Evolutionary conservation across 495 filamentous ascomycete genomes (phyloP).

Genomic region (Niebla homalea): DNA sequence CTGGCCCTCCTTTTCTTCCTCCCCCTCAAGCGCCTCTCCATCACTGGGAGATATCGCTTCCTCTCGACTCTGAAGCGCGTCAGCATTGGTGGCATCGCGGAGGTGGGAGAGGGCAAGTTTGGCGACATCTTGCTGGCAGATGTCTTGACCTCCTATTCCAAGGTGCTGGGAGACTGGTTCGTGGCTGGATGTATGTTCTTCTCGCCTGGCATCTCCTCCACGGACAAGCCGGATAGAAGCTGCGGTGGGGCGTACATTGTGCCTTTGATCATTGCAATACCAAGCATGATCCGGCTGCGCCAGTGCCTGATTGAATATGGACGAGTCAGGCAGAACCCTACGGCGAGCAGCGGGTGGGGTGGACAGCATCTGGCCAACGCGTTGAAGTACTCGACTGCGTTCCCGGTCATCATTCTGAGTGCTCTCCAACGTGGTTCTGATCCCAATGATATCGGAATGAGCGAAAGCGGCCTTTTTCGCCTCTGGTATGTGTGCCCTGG

Average conservation of each 20-base stretch:
- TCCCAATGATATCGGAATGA: conserved; percentile 38
- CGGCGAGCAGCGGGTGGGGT: conserved; percentile 41
- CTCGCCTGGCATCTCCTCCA: conserved; percentile 49
- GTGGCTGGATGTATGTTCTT: conserved; percentile 86
- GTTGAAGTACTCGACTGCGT: conserved; percentile 78
- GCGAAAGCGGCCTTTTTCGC: conserved; percentile 42
- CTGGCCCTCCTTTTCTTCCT: conserved; percentile 56
- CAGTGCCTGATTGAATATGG: conserved; percentile 85
- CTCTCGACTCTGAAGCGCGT: conserved; percentile 59
- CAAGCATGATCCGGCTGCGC: conserved; percentile 71
- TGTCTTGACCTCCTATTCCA: conserved; percentile 86
- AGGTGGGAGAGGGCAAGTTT: conserved; percentile 73
- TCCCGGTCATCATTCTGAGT: conserved; percentile 74
- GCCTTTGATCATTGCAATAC: conserved; percentile 67
- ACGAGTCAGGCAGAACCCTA: conserved; percentile 44
- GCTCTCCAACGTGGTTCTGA: conserved; percentile 59
- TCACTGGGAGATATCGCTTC: conserved; percentile 61
- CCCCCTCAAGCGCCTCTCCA: conserved; percentile 57
- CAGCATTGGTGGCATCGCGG: conserved; percentile 65
- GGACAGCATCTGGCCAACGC: conserved; percentile 87
- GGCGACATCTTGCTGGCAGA: conserved; percentile 91
- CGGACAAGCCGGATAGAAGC: conserved; percentile 61
- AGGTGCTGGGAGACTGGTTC: conserved; percentile 80
- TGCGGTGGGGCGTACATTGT: conserved; percentile 67
- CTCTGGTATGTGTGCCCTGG: conserved; percentile 33